Evolutionary conservation across 2,329 filamentous ascomycete species (phyloP).

Genomic region (Lasiodiplodia sp.): DNA sequence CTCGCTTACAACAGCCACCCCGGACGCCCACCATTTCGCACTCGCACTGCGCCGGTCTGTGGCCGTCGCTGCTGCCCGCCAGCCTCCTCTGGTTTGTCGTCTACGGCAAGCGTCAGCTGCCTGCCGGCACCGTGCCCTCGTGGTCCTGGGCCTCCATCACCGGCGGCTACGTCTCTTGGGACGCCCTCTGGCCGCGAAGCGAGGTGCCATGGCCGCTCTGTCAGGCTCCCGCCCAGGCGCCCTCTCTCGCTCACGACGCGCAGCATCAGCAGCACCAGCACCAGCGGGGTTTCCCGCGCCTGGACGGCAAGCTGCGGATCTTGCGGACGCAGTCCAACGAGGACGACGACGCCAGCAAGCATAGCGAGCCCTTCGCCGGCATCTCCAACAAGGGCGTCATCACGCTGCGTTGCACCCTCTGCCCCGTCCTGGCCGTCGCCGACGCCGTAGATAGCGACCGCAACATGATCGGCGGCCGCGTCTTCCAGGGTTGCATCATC

Average conservation of each 20-base stretch:
- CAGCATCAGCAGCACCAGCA: neutral
- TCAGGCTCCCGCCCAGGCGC: neutral
- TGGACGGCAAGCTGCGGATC: slow-evolving; percentile 8
- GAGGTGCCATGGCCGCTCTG: neutral
- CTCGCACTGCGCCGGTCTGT: slow-evolving; percentile 13
- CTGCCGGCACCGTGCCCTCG: neutral
- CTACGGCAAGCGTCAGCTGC: slow-evolving; percentile 3
- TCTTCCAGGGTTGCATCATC: slow-evolving; percentile 20
- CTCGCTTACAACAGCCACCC: neutral
- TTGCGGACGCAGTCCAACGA: neutral
- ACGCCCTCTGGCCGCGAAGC: slow-evolving; percentile 17
- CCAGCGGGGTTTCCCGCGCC: neutral
- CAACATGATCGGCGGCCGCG: neutral
- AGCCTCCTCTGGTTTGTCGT: slow-evolving; percentile 22
- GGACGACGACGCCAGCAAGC: neutral
- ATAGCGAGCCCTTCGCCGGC: neutral
- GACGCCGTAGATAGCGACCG: neutral
- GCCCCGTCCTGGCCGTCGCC: slow-evolving; percentile 13
- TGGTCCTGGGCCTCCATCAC: slow-evolving; percentile 20
- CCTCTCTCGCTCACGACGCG: neutral
- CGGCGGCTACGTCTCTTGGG: slow-evolving; percentile 24
- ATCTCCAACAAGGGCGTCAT: slow-evolving; percentile 15
- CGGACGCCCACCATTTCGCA: neutral
- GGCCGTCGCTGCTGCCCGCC: slow-evolving; percentile 11
- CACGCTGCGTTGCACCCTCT: slow-evolving; percentile 20